Base-by-base conservation (phyloP, 2,329 filamentous ascomycete species). In the Colletotrichum australisinense region DNA sequence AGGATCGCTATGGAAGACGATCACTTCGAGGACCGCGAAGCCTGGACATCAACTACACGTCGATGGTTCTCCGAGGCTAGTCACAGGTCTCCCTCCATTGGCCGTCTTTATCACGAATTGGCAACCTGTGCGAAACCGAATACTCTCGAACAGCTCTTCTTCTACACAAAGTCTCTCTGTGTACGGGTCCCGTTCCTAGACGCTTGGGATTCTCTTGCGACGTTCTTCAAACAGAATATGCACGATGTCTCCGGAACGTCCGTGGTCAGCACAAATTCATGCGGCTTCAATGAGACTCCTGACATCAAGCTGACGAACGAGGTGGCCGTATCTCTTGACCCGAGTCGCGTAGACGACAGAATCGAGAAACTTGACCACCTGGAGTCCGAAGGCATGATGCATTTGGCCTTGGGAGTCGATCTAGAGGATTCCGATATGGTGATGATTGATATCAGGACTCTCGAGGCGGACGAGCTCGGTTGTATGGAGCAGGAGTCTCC, bases 1-100 rank as follows among this genome's bases (percentile, higher is more conserved):
- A 73, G 70, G 2, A 98, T 98, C 95, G 95, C 95, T 0, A 95
- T 98, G 57, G 95, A 98, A 80, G 93, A 97, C 53, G 90, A 93
- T 30, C 93, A 97, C 74, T 87, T 93, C 24, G 83, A 89, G 2
- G 93, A 96, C 68, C 86, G 93, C 1, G 94, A 97, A 62, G 90
- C 91, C 0, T 98, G 96, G 96, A 94, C 93, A 0, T 88, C 89
- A 0, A 94, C 98, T 0, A 93, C 93, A 0, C 86, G 92, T 0
- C 91, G 93, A 55, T 98, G 96, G 97, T 98, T 97, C 76, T 92
- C 89, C 2, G 93, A 93, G 76, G 94, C 94, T 0, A 93, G 94
- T 0, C 93, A 97, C 76, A 92, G 92, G 32, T 90, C 91, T 0
- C 94, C 95, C 0, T 89, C 88, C 0, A 91, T 93, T 0, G 96